Conservation (phyloP, 2,329 filamentous ascomycete species). For the Furcasterigmium furcatum region DNA sequence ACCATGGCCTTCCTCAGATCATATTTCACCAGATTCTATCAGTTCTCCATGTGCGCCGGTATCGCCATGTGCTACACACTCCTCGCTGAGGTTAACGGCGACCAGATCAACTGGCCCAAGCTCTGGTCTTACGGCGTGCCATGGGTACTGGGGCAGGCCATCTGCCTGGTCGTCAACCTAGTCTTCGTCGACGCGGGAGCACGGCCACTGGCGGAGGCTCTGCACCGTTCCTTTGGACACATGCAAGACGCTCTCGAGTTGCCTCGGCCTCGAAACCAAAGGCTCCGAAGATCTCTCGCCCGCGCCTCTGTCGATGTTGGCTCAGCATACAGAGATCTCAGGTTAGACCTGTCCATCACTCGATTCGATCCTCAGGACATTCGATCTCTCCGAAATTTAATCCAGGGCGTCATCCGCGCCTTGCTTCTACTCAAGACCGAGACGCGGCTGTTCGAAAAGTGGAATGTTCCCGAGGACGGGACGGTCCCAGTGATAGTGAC, state of each 20-base stretch:
- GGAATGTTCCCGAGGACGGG: constrained; percentile 4
- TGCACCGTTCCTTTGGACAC: constrained; percentile 42
- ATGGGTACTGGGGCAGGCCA: constrained; percentile 52
- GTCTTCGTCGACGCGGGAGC: constrained; percentile 55
- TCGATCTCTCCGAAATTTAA: constrained; percentile 45
- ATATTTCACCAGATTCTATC: constrained; percentile 53
- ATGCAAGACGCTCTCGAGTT: constrained; percentile 37
- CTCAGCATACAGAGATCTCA: constrained; percentile 52
- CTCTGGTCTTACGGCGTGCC: constrained; percentile 50
- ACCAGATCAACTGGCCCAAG: constrained; percentile 43
- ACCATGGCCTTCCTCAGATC: constrained; percentile 49
- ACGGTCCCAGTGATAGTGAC: neutral
- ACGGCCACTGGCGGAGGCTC: constrained; percentile 42
- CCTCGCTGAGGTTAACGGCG: constrained; percentile 43
- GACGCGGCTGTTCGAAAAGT: constrained; percentile 38
- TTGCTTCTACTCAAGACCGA: constrained; percentile 49
- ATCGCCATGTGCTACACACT: constrained; percentile 52
- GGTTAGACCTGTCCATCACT: constrained; percentile 53
- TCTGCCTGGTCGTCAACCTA: constrained; percentile 45
- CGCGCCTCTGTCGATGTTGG: constrained; percentile 54
- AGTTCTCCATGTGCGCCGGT: constrained; percentile 51
- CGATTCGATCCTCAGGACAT: constrained; percentile 48
- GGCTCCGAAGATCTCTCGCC: constrained; percentile 39
- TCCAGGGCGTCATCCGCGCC: constrained; percentile 52
- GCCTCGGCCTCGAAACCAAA: constrained; percentile 22